phyloP scores from a whole-genome alignment of 306 rosid species.

The Mucuna pruriens region DNA sequence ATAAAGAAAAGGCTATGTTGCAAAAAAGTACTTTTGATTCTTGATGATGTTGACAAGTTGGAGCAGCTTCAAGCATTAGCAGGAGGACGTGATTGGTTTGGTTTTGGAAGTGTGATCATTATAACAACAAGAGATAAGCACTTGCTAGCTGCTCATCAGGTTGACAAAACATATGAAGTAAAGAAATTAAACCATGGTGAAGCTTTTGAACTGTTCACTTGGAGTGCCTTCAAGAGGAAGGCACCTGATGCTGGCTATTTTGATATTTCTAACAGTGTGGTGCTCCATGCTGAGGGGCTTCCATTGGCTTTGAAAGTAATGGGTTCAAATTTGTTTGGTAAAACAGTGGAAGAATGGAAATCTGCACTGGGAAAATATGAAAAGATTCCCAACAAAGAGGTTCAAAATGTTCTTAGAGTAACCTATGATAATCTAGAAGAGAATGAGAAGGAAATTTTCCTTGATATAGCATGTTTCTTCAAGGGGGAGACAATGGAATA shows the following conservation, averaged over 20 bases:
- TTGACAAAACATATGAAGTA: constrained; percentile 41
- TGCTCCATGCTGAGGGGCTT: constrained; percentile 44
- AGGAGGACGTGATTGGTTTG: constrained; percentile 52
- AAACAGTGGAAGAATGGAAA: constrained; percentile 40
- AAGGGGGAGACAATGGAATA: constrained; percentile 28
- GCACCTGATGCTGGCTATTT: constrained; percentile 12
- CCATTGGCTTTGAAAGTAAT: constrained; percentile 52
- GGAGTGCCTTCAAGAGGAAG: constrained; percentile 50
- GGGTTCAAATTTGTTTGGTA: constrained; percentile 41
- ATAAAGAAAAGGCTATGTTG: constrained; percentile 40
- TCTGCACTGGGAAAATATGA: constrained; percentile 32
- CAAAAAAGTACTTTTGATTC: constrained; percentile 41
- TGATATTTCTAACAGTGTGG: constrained; percentile 40
- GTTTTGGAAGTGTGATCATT: constrained; percentile 44
- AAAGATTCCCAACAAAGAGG: constrained; percentile 37
- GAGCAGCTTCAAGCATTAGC: constrained; percentile 50
- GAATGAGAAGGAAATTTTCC: constrained; percentile 36
- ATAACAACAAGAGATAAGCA: constrained; percentile 52
- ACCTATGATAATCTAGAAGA: constrained; percentile 35
- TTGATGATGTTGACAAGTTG: constrained; percentile 50
- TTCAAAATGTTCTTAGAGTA: constrained; percentile 40
- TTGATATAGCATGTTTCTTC: constrained; percentile 54
- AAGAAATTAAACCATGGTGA: constrained; percentile 18
- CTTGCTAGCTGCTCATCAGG: constrained; percentile 33
- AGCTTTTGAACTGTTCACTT: constrained; percentile 42